Conservation (phyloP, 345 rosid genomes). For the Populus pruinosa region DNA sequence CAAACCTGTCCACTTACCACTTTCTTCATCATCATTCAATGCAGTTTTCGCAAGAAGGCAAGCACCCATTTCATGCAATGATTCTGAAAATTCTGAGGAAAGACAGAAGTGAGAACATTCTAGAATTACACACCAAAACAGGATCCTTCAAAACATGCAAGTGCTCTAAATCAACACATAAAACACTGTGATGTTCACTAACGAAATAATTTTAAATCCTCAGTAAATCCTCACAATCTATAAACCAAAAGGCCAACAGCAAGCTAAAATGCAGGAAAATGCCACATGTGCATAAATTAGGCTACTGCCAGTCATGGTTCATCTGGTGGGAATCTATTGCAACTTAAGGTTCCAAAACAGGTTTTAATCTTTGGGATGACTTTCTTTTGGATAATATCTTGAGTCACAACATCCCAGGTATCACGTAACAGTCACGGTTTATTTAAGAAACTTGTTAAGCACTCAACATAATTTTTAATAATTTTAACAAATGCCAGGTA, state of each 20-base stretch:
- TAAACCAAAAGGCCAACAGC: background rate
- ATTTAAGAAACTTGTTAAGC: background rate
- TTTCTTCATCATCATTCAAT: conserved; percentile 68
- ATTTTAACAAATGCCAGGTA: background rate
- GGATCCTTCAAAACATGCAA: background rate
- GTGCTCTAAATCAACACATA: background rate
- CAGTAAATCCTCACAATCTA: background rate
- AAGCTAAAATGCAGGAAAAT: background rate
- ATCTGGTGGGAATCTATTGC: background rate
- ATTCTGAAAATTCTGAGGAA: conserved; percentile 80
- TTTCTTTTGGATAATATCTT: background rate
- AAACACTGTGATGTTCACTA: background rate
- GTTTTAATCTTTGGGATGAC: background rate
- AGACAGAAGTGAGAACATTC: background rate
- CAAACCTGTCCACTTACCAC: conserved; percentile 42
- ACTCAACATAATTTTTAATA: background rate
- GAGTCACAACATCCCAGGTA: background rate
- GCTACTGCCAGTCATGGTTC: background rate
- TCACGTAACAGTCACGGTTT: background rate
- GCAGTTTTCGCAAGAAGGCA: conserved; percentile 83
- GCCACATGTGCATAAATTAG: background rate
- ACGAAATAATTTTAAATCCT: background rate
- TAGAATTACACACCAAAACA: conserved; percentile 6
- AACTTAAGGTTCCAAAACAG: background rate
- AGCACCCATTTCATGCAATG: conserved; percentile 86